These are phyloP conservation scores for Salix viminalis DNA, from an alignment of 345 rosid genomes.

Conservation along the genomic window DNA sequence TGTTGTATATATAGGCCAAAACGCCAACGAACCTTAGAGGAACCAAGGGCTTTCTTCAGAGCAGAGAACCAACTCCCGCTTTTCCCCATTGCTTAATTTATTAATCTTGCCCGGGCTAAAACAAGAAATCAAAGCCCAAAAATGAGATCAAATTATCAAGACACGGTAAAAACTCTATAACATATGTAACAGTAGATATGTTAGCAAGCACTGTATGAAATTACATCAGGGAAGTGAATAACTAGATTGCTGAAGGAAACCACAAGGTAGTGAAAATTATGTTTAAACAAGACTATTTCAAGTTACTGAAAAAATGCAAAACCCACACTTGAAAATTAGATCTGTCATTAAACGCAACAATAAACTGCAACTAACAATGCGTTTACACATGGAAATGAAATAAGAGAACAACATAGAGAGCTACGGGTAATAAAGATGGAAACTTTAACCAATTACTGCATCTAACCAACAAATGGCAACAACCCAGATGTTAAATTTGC, in stretches of 20 bases:
- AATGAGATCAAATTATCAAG: constrained; percentile 3
- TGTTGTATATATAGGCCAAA: background rate
- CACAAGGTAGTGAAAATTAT: background rate
- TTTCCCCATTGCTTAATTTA: constrained; percentile 61
- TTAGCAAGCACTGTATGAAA: background rate
- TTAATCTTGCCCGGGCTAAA: constrained; percentile 24
- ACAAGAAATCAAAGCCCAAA: constrained; percentile 13
- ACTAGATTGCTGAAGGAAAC: background rate
- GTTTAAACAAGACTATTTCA: background rate
- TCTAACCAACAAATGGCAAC: constrained; percentile 9
- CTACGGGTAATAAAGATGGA: background rate
- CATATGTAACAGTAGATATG: background rate
- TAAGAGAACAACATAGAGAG: background rate
- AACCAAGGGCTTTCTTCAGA: constrained; percentile 64
- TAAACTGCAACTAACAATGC: background rate
- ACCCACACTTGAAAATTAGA: background rate
- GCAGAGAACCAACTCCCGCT: constrained; percentile 67
- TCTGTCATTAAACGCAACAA: background rate
- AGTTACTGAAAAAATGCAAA: background rate
- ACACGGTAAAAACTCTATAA: background rate
- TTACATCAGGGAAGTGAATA: background rate
- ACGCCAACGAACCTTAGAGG: constrained; percentile 40
- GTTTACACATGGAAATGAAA: constrained; percentile 1
- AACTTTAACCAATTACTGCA: background rate
- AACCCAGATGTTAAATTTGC: constrained; percentile 10